Percentiles rank a stretch among this genome's conserved stretches.
Conservation (phyloP, 1,284 basidiomycete species). For the Anthracocystis walkeri region DNA sequence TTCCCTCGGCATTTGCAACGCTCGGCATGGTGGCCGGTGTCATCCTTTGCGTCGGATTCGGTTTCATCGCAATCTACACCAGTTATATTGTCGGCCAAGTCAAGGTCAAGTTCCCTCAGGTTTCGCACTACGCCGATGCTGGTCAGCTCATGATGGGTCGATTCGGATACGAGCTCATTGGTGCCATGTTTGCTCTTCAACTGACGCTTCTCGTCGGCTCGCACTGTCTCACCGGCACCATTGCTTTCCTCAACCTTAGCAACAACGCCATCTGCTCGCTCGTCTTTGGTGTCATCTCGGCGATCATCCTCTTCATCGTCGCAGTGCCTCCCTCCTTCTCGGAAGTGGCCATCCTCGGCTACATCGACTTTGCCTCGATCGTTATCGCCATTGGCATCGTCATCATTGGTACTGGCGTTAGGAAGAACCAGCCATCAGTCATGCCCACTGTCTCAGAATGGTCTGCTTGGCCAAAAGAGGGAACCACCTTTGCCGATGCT, state of each 20-base stretch:
- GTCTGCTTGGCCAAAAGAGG: slow-evolving; percentile 54
- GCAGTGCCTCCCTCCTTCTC: slow-evolving; percentile 61
- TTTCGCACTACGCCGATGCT: slow-evolving; percentile 56
- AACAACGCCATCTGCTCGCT: slow-evolving; percentile 54
- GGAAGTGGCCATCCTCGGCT: slow-evolving; percentile 60
- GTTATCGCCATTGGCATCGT: slow-evolving; percentile 57
- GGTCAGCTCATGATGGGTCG: slow-evolving; percentile 56
- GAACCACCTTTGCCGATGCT: slow-evolving; percentile 53
- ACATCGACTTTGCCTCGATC: slow-evolving; percentile 65
- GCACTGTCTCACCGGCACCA: slow-evolving; percentile 63
- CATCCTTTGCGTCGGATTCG: slow-evolving; percentile 52
- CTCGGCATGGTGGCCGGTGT: slow-evolving; percentile 62
- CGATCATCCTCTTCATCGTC: slow-evolving; percentile 61
- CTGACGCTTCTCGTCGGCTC: slow-evolving; percentile 55
- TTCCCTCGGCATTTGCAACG: slow-evolving; percentile 56
- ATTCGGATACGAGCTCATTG: slow-evolving; percentile 53
- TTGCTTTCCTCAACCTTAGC: slow-evolving; percentile 56
- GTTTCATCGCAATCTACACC: slow-evolving; percentile 61
- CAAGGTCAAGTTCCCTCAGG: slow-evolving; percentile 55
- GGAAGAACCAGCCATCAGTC: slow-evolving; percentile 25
- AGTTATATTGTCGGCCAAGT: slow-evolving; percentile 56
- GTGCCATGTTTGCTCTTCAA: slow-evolving; percentile 57
- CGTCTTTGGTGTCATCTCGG: slow-evolving; percentile 58
- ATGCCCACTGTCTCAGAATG: slow-evolving; percentile 43
- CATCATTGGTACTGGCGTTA: slow-evolving; percentile 59